Base-by-base conservation (phyloP, 176 grass and related monocot genomes). In the Musa troglodytarum region DNA sequence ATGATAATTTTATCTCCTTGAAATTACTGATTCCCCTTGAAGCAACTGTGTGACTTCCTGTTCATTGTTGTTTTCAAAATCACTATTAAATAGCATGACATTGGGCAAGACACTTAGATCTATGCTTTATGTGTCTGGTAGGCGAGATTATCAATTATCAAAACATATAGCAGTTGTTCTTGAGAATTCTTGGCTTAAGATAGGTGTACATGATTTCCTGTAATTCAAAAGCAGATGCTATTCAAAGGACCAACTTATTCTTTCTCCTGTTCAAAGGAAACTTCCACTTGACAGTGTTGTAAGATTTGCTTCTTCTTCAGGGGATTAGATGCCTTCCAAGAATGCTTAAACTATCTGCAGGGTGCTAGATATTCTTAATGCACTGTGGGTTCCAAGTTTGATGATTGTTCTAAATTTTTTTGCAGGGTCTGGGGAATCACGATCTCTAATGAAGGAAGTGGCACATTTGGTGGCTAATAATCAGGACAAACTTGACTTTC, bases 381-480 rank as follows among this genome's bases (percentile, higher is more conserved):
- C 10, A 20, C 11, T 28, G 34, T 29, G 25, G 52, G 43, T 52
- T 69, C 22, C 54, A 59, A 51, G 53, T 49, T 64, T 54, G 71
- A 76, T 55, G 66, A 69, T 70, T 15, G 34, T 74, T 75, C 22
- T 63, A 20, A n/a, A 1, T 54, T 76, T 66, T 82, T 84, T 34
- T 80, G 51, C 83, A 98, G 94, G 94, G 94, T 93, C 72, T 80
- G 88, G 90, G 29, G 94, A 98, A 78, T 88, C 88, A 72, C 87
- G 90, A 84, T 87, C 88, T 58, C 78, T 98, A 76, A 93, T 91
- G 94, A 80, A 71, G 8, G 94, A 98, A 49, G 81, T 98, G 75
- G 56, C 76, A 63, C 62, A 77, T 63, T 51, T 82, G 3, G 83
- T 88, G 68, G 80, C 71, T 68, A 71, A 80, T 21, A 71, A 82